Conservation (phyloP, 2,329 filamentous ascomycete species). For the Colletotrichum sp. region DNA sequence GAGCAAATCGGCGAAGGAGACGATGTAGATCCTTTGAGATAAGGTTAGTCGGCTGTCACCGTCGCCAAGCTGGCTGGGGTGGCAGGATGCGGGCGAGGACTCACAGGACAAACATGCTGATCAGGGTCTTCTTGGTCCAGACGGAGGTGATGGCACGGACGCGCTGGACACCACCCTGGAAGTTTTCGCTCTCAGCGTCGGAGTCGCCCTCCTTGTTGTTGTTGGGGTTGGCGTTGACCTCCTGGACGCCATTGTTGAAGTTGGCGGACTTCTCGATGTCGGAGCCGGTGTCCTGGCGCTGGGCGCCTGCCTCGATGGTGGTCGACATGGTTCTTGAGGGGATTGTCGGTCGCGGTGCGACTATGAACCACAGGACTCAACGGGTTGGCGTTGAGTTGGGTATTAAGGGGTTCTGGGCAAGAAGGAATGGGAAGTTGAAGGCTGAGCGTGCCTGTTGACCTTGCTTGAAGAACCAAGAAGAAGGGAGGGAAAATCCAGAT, state of each 20-base stretch:
- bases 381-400: neutral
- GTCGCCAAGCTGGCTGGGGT: neutral
- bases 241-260: slow-evolving; percentile 4
- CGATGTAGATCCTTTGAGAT: slow-evolving; percentile 38
- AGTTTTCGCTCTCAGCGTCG: slow-evolving; percentile 29
- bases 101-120: slow-evolving; percentile 44
- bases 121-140: slow-evolving; percentile 39
- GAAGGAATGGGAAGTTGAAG: slow-evolving; percentile 5
- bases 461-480: slow-evolving; percentile 4
- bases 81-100: slow-evolving; percentile 9
- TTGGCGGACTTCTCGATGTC: slow-evolving; percentile 15
- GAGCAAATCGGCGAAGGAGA: slow-evolving; percentile 41
- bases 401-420: neutral
- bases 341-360: neutral
- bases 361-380: neutral
- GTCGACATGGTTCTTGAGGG: neutral
- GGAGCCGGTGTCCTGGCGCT: neutral
- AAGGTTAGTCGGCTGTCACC: neutral
- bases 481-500: neutral
- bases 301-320: neutral
- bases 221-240: neutral
- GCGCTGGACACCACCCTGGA: slow-evolving; percentile 42
- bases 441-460: slow-evolving; percentile 10
- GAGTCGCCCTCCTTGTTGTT: neutral
- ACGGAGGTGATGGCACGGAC: slow-evolving; percentile 34